Evolutionary conservation across 352 stramenopile genomes (phyloP), one percentile per base, ranked within the genome.

Genomic region (Globisporangium abappressorium): DNA sequence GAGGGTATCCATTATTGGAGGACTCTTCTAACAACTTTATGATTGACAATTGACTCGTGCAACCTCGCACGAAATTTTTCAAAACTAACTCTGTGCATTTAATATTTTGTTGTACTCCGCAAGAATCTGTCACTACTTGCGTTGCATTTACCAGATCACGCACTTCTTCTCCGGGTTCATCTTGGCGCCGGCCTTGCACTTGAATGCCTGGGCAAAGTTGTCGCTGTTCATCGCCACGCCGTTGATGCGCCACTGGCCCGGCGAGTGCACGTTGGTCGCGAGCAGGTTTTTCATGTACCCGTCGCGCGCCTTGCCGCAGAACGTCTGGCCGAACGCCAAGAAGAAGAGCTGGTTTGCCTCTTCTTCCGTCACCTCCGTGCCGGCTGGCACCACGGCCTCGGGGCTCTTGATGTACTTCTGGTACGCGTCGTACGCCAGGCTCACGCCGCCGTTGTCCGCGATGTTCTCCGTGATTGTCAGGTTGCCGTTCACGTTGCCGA

Each of bases 381-480:
- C 36, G 11, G 36, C 9, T 12, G 36, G 36, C 9, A 43, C 36
- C 36, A 43, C 36, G 11, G 36, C 36, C 36, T 43, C 36, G 36
- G 36, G 36, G 4, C 38, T 65, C 54, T 69, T 63, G n/a, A 71
- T 66, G 60, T 72, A 76, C 64, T 74, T 71, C 26, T 74, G 68
- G 80, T 74, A 93, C 30, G 86, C 84, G 24, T 89, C 73, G 60
- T 78, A 87, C 26, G 82, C 71, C 15, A 94, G 66, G 18, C 69
- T 65, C 9, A 93, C 34, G 1, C 86, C 86, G 22, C 84, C 86
- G 46, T 90, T 87, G 68, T 94, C 86, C 46, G 86, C 86, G 54
- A 93, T 92, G 62, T 91, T 92, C 64, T 94, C 84, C 8, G 80
- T 75, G 22, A 94, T 70, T 12, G 86, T 94, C 47, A 81, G 70